Base-by-base conservation (phyloP, 225 moss, liverwort and hornwort species). In the Thuidium tamariscinum region DNA sequence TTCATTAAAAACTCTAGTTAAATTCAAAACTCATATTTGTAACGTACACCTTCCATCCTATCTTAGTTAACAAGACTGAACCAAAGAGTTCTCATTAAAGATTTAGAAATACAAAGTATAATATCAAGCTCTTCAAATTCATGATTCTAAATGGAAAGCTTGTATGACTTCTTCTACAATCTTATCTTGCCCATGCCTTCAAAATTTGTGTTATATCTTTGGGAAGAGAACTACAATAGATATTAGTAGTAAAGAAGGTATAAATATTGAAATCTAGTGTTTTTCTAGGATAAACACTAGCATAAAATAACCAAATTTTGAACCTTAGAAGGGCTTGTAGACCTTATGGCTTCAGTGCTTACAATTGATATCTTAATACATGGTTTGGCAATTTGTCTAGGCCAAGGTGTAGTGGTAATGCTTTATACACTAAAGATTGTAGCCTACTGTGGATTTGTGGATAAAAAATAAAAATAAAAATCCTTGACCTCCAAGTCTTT, bases 401-500 rank as follows among this genome's bases (percentile, higher is more conserved):
- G 2, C 7, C 1, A 2, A 57, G 18, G 0, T 59, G 13, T 1
- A 3, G 7, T 54, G 1, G 11, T 2, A 29, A 78, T 41, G 8
- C 2, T 9, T 2, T 25, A 9, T 16, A 57, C 0, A 1, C 7
- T 29, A 4, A 57, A 78, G 10, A 41, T 13, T 41, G 1, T 56
- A 51, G 36, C 1, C 37, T 37, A 8, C 25, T 27, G 21, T 51
- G 3, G 2, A 0, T 22, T n/a, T n/a, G n/a, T n/a, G n/a, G n/a
- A 26, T 10, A 20, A 83, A 13, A 57, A 23, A 22, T 13, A 3
- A 21, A 1, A 49, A 34, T 7, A 26, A 49, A 49, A 18, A 41
- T 59, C 13, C 2, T 56, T 44, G 2, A 90, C 72, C 51, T 92
- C 37, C 4, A 93, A 80, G 62, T 92, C 92, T 72, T 92, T 93